Conservation (phyloP, 805 yeast genomes). For the Ogataea degrootiae region DNA sequence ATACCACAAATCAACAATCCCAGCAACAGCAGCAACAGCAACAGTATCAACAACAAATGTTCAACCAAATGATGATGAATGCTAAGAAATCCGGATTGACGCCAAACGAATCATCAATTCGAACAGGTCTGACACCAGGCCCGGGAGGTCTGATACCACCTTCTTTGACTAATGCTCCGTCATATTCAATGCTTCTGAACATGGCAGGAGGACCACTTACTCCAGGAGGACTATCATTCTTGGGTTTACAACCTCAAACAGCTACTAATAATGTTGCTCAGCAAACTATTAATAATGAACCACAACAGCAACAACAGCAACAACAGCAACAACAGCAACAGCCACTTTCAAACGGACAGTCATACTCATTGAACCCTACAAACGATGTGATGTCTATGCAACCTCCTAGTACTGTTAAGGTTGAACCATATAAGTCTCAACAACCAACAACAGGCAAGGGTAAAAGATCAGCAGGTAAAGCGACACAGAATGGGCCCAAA, state of each 20-base stretch:
- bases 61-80: constrained; percentile 22
- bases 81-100: constrained; percentile 56
- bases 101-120: constrained; percentile 68
- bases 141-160: constrained; percentile 33
- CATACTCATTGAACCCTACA: too few species aligned
- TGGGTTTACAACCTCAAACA: constrained; percentile 9
- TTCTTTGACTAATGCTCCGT: constrained; percentile 10
- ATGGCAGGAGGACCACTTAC: constrained; percentile 24
- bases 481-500: background rate
- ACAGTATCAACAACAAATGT: constrained; percentile 16
- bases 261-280: background rate
- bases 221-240: constrained; percentile 19
- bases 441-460: background rate
- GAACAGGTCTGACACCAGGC: constrained; percentile 72
- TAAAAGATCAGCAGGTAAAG: background rate
- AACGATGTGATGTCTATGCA: too few species aligned
- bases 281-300: background rate
- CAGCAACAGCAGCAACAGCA: constrained; percentile 3
- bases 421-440: too few species aligned
- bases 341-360: too few species aligned
- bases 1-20: constrained; percentile 7
- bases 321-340: constrained; percentile 1
- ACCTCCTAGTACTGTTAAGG: too few species aligned
- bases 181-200: constrained; percentile 19
- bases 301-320: constrained; percentile 2